Evolutionary conservation across 306 rosid genomes (phyloP).

Genomic region (Lathyrus aphaca): DNA sequence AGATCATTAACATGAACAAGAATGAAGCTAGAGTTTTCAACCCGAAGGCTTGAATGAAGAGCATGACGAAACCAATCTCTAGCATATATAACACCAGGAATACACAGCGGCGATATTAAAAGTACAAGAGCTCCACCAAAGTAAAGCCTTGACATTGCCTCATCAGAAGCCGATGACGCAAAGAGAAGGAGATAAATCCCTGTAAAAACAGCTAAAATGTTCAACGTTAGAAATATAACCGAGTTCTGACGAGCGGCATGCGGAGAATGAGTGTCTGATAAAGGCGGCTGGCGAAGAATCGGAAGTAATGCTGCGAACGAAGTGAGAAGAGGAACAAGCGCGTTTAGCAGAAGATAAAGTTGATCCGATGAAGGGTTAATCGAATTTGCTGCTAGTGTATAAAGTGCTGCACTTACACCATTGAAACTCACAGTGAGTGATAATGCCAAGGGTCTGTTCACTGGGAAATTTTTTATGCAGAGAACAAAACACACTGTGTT

Average conservation of each 20-base stretch:
- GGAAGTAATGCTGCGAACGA: slow-evolving; percentile 71
- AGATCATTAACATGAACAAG: slow-evolving; percentile 87
- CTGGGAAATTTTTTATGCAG: slow-evolving; percentile 84
- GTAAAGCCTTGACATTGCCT: slow-evolving; percentile 51
- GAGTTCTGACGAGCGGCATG: slow-evolving; percentile 71
- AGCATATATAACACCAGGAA: slow-evolving; percentile 83
- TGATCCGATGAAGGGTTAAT: slow-evolving; percentile 64
- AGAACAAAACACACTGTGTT: slow-evolving; percentile 94
- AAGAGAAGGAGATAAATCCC: slow-evolving; percentile 84
- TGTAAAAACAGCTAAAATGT: slow-evolving; percentile 73
- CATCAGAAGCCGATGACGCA: slow-evolving; percentile 53
- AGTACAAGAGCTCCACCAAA: slow-evolving; percentile 72
- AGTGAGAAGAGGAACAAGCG: slow-evolving; percentile 70
- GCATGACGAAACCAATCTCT: slow-evolving; percentile 62
- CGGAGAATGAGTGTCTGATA: slow-evolving; percentile 63
- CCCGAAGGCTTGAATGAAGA: slow-evolving; percentile 56
- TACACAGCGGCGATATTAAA: slow-evolving; percentile 63
- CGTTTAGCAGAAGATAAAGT: slow-evolving; percentile 69
- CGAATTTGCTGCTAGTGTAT: slow-evolving; percentile 80
- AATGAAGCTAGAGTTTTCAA: slow-evolving; percentile 61
- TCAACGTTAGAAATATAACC: slow-evolving; percentile 64
- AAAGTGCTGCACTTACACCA: slow-evolving; percentile 95
- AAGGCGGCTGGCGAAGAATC: slow-evolving; percentile 76
- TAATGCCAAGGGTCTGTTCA: slow-evolving; percentile 76
- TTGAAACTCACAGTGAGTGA: slow-evolving; percentile 94